A percentile compares a stretch with the other conserved stretches of the same genome.
These are phyloP conservation scores for Camelina hispida DNA, from an alignment of 345 rosid genomes.

Conservation along the genomic window DNA sequence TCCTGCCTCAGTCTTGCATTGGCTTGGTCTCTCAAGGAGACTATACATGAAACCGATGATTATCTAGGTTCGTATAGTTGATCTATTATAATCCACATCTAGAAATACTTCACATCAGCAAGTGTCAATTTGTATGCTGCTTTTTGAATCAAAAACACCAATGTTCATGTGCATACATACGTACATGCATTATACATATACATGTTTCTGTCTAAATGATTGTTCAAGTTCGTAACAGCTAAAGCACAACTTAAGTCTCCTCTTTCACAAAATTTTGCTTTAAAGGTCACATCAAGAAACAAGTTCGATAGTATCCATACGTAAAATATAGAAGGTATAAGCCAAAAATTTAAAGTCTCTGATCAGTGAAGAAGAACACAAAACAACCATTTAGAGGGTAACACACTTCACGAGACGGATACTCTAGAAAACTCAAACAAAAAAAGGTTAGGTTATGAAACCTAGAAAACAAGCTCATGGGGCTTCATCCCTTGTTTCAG, in stretches of 20 bases:
- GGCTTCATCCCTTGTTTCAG: slow-evolving; percentile 82
- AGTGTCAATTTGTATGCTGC: background rate
- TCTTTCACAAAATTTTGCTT: background rate
- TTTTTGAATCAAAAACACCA: background rate
- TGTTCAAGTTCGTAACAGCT: background rate
- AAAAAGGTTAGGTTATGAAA: background rate
- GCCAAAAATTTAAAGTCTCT: slow-evolving; percentile 22
- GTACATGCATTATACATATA: background rate
- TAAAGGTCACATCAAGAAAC: background rate
- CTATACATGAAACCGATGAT: background rate
- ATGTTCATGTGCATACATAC: background rate
- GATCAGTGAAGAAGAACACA: slow-evolving; percentile 14
- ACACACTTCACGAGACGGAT: slow-evolving; percentile 1
- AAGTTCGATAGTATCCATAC: slow-evolving; percentile 16
- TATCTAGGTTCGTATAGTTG: slow-evolving; percentile 31
- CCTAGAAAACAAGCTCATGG: slow-evolving; percentile 77
- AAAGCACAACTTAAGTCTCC: background rate
- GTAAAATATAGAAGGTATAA: background rate
- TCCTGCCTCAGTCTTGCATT: slow-evolving; percentile 16
- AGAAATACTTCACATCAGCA: background rate
- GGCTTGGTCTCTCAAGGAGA: slow-evolving; percentile 23
- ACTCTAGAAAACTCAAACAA: slow-evolving; percentile 22
- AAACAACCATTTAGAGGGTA: slow-evolving; percentile 19
- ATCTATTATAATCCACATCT: background rate
- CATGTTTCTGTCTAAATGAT: background rate